Percentiles rank a stretch among this genome's conserved stretches.
phyloP scores from a whole-genome alignment of 768 basidiomycete species.

The Hebeloma cylindrosporum region DNA sequence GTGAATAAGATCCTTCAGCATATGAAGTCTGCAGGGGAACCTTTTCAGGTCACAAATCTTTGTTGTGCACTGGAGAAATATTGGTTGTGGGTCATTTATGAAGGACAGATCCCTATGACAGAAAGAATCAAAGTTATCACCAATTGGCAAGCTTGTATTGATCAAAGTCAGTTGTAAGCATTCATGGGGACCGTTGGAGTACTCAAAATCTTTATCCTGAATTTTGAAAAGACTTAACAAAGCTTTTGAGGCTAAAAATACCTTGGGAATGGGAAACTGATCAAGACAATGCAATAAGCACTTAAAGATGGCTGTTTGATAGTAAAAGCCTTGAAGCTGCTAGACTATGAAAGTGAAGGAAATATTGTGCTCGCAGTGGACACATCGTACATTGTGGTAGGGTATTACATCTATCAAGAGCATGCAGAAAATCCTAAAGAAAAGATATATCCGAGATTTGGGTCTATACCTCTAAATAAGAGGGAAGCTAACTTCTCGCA shows the following conservation, averaged over 20 bases:
- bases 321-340: constrained; percentile 23
- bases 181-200: constrained; percentile 31
- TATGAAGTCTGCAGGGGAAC: constrained; percentile 39
- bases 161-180: constrained; percentile 17
- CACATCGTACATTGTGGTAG: constrained; percentile 32
- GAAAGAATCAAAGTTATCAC: constrained; percentile 19
- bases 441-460: constrained; percentile 31
- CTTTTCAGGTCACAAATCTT: constrained; percentile 38
- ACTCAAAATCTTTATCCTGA: constrained; percentile 23
- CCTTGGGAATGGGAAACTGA: constrained; percentile 2
- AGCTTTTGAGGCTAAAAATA: constrained; percentile 23
- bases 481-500: constrained; percentile 36
- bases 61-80: constrained; percentile 20
- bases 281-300: constrained; percentile 16
- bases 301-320: constrained; percentile 24
- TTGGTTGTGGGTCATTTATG: constrained; percentile 39
- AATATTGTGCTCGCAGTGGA: constrained; percentile 37
- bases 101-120: constrained; percentile 33
- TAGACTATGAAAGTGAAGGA: constrained; percentile 29
- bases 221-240: constrained; percentile 23
- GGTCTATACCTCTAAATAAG: constrained; percentile 38
- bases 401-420: constrained; percentile 38
- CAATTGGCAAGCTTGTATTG: constrained; percentile 24
- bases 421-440: constrained; percentile 19
- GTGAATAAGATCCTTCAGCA: constrained; percentile 32